Evolutionary conservation across 2,329 filamentous ascomycete genomes (phyloP).

Genomic region (Myriosclerotinia scirpicola): DNA sequence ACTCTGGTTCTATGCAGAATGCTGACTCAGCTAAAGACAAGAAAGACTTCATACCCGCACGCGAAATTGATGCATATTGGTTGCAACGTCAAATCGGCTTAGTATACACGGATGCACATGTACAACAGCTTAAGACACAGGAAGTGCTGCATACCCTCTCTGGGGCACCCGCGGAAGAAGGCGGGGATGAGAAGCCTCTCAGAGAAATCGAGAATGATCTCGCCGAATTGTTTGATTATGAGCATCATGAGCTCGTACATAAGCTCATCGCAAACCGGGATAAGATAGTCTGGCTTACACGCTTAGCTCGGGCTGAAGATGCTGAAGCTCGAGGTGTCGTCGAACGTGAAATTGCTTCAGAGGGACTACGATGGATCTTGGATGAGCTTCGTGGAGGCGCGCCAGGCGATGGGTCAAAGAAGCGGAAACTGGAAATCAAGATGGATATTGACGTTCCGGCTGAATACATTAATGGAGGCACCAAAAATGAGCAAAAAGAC

Average conservation of each 20-base stretch:
- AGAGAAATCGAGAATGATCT: conserved; percentile 97
- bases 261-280: conserved; percentile 90
- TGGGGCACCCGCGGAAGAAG: conserved; percentile 69
- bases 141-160: conserved; percentile 81
- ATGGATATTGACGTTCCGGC: conserved; percentile 85
- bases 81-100: conserved; percentile 87
- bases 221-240: conserved; percentile 98
- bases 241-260: conserved; percentile 88
- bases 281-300: conserved; percentile 93
- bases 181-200: conserved; percentile 79
- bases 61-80: conserved; percentile 98
- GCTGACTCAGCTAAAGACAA: conserved; percentile 47
- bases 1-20: conserved; percentile 58
- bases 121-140: conserved; percentile 88
- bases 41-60: conserved; percentile 68
- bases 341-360: conserved; percentile 87
- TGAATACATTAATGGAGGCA: conserved; percentile 53
- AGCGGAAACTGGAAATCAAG: conserved; percentile 79
- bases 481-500: conserved; percentile 51
- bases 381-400: conserved; percentile 82
- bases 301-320: conserved; percentile 78
- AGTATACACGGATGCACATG: conserved; percentile 87
- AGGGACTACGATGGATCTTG: conserved; percentile 81
- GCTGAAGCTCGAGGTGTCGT: conserved; percentile 72
- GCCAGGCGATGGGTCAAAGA: conserved; percentile 54